A percentile compares a stretch with the other conserved stretches of the same genome.
These are phyloP conservation scores for Hypoxylon perforatum DNA, from an alignment of 495 filamentous ascomycete genomes.

Conservation along the genomic window DNA sequence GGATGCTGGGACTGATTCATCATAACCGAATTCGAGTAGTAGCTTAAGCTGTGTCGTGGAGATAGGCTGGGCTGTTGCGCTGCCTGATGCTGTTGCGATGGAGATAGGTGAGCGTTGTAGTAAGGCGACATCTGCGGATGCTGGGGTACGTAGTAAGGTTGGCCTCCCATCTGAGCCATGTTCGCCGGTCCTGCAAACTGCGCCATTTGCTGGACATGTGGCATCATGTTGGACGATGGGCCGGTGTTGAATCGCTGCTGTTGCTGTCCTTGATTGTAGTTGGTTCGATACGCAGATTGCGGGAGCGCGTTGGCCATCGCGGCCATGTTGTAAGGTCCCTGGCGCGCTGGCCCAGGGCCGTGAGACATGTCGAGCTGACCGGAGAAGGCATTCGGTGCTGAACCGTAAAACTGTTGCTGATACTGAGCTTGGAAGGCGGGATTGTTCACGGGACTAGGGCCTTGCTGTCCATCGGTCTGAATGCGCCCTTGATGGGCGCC, in stretches of 20 bases:
- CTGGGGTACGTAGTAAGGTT: constrained; percentile 57
- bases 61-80: constrained; percentile 42
- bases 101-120: constrained; percentile 49
- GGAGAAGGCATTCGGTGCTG: constrained; percentile 49
- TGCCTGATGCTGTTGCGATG: constrained; percentile 45
- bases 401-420: constrained; percentile 48
- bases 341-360: constrained; percentile 42
- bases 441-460: constrained; percentile 35
- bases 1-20: constrained; percentile 50
- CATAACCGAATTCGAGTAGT: constrained; percentile 51
- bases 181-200: constrained; percentile 54
- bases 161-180: constrained; percentile 47
- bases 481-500: constrained; percentile 31
- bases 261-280: constrained; percentile 47
- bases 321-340: constrained; percentile 55
- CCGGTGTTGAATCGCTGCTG: constrained; percentile 55
- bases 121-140: constrained; percentile 51
- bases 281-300: constrained; percentile 48
- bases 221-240: constrained; percentile 54
- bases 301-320: constrained; percentile 54
- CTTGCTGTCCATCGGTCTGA: constrained; percentile 38
- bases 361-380: constrained; percentile 53
- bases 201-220: constrained; percentile 57
- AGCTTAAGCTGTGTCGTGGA: constrained; percentile 48
- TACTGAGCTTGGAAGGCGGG: constrained; percentile 45